These are phyloP conservation scores for Neurospora sp. DNA, from an alignment of 495 filamentous ascomycete species.

Conservation along the genomic window DNA sequence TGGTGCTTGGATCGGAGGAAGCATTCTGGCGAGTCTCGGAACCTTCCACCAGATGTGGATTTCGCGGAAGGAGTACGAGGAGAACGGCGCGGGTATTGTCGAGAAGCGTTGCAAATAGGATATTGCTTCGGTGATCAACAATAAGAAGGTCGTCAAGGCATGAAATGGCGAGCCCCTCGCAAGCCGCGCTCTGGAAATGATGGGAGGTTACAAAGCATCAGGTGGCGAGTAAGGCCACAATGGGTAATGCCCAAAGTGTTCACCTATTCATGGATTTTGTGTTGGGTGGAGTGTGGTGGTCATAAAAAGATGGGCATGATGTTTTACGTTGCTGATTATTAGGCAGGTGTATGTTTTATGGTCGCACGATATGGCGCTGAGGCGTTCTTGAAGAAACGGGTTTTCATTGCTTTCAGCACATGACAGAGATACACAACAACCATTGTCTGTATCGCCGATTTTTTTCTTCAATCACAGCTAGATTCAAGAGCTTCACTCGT, in stretches of 20 bases:
- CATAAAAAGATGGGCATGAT: background rate
- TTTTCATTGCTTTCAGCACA: background rate
- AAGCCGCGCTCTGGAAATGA: background rate
- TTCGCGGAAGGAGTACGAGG: conserved; percentile 71
- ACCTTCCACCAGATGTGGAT: conserved; percentile 99
- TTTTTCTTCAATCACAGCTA: background rate
- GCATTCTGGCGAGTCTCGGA: conserved; percentile 88
- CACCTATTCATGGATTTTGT: background rate
- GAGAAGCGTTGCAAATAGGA: conserved; percentile 68
- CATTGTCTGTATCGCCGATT: background rate
- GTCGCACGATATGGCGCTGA: background rate
- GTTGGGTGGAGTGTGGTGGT: background rate
- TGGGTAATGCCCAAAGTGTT: background rate
- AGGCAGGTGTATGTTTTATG: background rate
- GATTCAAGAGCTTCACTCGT: background rate
- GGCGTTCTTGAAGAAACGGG: background rate
- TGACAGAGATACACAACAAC: background rate
- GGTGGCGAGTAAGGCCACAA: background rate
- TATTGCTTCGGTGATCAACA: background rate
- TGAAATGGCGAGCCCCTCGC: background rate
- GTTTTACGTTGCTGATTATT: background rate
- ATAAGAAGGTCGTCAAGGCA: background rate
- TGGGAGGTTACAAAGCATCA: background rate
- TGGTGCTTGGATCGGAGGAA: conserved; percentile 91
- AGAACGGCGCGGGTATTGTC: conserved; percentile 59